Evolutionary conservation across 331 rosid species (phyloP), one percentile per base, ranked within the genome.

Genomic region (Malus hybrid): DNA sequence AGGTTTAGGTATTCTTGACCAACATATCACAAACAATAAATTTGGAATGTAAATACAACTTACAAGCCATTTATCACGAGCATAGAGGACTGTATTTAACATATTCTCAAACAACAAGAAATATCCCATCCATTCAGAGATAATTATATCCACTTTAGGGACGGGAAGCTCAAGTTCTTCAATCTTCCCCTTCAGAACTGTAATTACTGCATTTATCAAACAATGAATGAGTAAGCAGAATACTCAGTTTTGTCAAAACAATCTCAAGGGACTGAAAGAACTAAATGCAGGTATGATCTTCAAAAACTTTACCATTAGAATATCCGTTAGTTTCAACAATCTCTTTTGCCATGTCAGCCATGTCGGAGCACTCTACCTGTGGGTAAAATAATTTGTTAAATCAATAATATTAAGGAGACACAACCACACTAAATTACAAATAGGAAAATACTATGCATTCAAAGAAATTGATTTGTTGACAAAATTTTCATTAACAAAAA

Each of bases 91-190:
- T 3, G 99, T 90, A 75, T 95, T 89, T 74, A 95, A 80, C 99
- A 95, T 95, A 74, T 95, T 95, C 89, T 95, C 99, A 79, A 92
- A 95, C 91, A 95, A 81, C 83, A 95, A 87, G 80, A 95, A 95
- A 80, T 95, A 95, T 50, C 99, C 99, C 99, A 95, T 95, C 99
- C 99, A 95, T 77, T 95, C 99, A 7, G 99, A 95, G 72, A 95
- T 90, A 34, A 95, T 95, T 46, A 95, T 95, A 80, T 95, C 99
- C 79, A 95, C 99, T 86, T 85, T 88, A 18, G 87, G 80, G 29
- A 95, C 96, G 3, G 99, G 99, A 80, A 95, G 97, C 78, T 95
- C 99, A 54, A 92, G 80, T 83, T 95, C 99, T 86, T 95, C 99
- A 57, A 92, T 82, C 88, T 95, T 95, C 27, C 97, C 99, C 84